Evolutionary conservation across 108 stramenopile genomes (phyloP).

Genomic region (Cyclotella kingstonii): DNA sequence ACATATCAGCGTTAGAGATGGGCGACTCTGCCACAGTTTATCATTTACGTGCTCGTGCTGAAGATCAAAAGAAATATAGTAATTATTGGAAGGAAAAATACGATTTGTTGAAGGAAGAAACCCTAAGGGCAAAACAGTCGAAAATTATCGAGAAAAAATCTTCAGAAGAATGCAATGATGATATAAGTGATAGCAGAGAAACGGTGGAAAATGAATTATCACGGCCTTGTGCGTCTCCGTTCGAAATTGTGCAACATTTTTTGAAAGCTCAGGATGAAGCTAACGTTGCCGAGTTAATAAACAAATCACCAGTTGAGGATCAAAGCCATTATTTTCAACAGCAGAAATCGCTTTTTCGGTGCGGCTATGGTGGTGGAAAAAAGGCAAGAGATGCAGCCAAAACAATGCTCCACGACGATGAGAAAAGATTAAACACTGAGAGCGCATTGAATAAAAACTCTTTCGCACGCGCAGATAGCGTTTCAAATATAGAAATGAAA

Average conservation of each 20-base stretch:
- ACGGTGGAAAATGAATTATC: too few species aligned
- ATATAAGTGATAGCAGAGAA: too few species aligned
- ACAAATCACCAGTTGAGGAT: not conserved
- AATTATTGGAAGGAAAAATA: constrained; percentile 43
- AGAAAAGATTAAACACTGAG: too few species aligned
- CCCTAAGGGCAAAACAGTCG: not conserved
- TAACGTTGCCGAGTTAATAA: not conserved
- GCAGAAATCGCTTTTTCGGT: not conserved
- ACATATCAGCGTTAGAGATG: constrained; percentile 42
- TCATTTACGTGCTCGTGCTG: constrained; percentile 6
- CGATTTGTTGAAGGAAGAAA: constrained; percentile 27
- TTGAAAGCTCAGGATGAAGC: not conserved
- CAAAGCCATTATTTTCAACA: constrained; percentile 2
- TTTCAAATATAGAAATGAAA: too few species aligned
- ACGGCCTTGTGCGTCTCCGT: too few species aligned
- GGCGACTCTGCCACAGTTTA: constrained; percentile 45
- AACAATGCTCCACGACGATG: too few species aligned
- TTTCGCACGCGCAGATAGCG: too few species aligned
- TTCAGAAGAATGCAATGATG: not conserved
- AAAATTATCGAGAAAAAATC: not conserved
- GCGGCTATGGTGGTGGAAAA: constrained; percentile 4
- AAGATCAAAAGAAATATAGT: not conserved
- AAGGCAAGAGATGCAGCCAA: not conserved
- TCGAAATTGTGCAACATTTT: not conserved
- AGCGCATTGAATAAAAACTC: too few species aligned